Evolutionary conservation across 2,329 filamentous ascomycete species (phyloP), one percentile per base, ranked within the genome.

Genomic region (Penicillium nordicum): DNA sequence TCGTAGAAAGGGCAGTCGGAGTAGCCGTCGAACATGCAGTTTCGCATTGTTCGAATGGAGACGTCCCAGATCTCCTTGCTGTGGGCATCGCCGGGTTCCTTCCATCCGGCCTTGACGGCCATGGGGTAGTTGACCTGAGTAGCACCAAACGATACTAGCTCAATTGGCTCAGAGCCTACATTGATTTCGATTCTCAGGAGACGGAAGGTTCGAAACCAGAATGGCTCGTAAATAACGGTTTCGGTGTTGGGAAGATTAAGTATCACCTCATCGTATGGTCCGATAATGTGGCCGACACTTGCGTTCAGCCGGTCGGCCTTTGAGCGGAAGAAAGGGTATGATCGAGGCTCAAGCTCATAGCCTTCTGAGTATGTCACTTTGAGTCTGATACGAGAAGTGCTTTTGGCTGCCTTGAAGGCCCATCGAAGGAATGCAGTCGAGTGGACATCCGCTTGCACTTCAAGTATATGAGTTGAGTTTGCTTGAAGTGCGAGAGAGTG

Each of bases 151-250:
- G 62, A 63, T 0, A 60, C 1, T 0, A 75, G 44, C 34, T 66
- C 53, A 2, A 74, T 63, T 1, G 66, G 59, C 9, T 55, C 60
- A 0, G 50, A 7, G 1, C 65, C 68, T 25, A 69, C 60, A 0
- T 49, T 54, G 11, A 76, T 61, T 23, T 72, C 66, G 3, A 76
- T 45, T 2, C 67, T 59, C 12, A 76, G 45, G 6, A 76, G 47
- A 1, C 73, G 70, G 30, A 77, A 76, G 0, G 74, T 76, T 12
- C 74, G 70, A 53, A 77, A 78, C 72, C 73, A 75, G 52, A 76
- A 76, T 1, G 74, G 74, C 44, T 75, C 72, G 45, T 75, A 76
- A 3, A 53, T 11, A 9, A 58, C 50, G 2, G 34, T 47, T 12
- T 63, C 27, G 0, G 18, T 27, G 3, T 46, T 53, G 0, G 59